Base-by-base conservation (phyloP, 768 basidiomycete genomes). In the Auriscalpium microsporum region DNA sequence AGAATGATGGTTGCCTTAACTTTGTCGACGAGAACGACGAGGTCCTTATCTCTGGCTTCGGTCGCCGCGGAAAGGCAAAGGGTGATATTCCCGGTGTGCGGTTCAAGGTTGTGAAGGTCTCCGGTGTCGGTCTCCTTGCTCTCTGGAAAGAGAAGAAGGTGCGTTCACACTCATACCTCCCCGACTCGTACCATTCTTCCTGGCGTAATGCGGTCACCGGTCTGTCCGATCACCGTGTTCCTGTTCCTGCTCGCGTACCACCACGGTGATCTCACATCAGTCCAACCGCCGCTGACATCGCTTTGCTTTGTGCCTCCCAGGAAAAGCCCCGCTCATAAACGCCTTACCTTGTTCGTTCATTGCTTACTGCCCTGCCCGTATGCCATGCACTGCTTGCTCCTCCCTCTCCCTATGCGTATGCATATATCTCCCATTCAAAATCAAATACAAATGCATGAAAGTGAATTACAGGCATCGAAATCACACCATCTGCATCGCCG, bases 51-150 rank as follows among this genome's bases (percentile, higher is more conserved):
- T 97, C 95, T 62, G 95, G 96, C 76, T 99, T 99, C 83, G 96
- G 96, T 86, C 93, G 96, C 71, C 85, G 94, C 65, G 96, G 96
- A 63, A 98, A 98, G 79, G 95, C 95, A 60, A 99, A 98, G 83
- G 96, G 91, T 86, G 95, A 98, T 89, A 98, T 99, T 76, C 96
- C 96, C 44, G 94, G 96, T 83, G 95, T 98, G 63, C 92, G 95
- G 62, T 98, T 97, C 88, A 98, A 99, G 78, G 86, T 98, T 64
- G 96, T 99, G 67, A 98, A 99, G 79, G 96, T 99, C 45, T 97
- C 96, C 54, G 96, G 96, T 70, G 96, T 99, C 64, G 96, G 96
- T 80, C 84, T 99, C 56, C 83, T 96, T 61, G 94, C 94, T 58
- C 79, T 96, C 66, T 96, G 94, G 94, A 96, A 95, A 72, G 94